Base-by-base conservation (phyloP, 345 rosid genomes). In the Eucalyptus regnans region DNA sequence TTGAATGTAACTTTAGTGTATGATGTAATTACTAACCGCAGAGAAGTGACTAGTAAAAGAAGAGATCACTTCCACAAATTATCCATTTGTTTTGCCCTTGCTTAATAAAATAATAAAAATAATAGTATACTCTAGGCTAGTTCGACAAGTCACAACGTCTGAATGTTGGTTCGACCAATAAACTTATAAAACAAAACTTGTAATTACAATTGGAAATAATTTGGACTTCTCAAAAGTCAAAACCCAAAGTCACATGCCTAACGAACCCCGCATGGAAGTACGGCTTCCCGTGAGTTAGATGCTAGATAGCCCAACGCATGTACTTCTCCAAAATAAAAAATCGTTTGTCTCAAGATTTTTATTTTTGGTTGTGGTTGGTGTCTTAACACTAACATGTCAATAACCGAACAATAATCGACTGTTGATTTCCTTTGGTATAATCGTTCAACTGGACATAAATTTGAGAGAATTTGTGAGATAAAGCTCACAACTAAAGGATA, bases 11-110 rank as follows among this genome's bases (percentile, higher is more conserved):
- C 23, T 33, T 33, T 33, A 68, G 44, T 17, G 7, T 33, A 33
- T 8, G 12, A 33, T 33, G 44, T 4, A 33, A 68, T 68, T 68
- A 68, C 10, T 68, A 33, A 68, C 17, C 10, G 20, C 12, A 17
- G 0, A 41, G 12, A 33, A 68, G 23, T 33, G 9, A 68, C 12
- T 9, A 17, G 22, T 68, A 68, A n/a, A 68, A 68, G 5, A 31
- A 66, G 12, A 68, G 20, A 33, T 17, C 33, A 68, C 22, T 31
- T 16, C 43, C 80, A 9, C 80, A 68, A 68, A 68, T 68, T 16
- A 33, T 68, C 7, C 0, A 0, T 33, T 33, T 4, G 1, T 17
- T 33, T 68, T 33, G 2, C 44, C 80, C 23, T 31, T 68, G 37
- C 43, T 68, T 17, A 33, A 33, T 9, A 68, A 68, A 68, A 68